Percentiles rank a stretch among this genome's conserved stretches.
phyloP scores from a whole-genome alignment of 495 filamentous ascomycete genomes.

The Talaromyces thailandensis region DNA sequence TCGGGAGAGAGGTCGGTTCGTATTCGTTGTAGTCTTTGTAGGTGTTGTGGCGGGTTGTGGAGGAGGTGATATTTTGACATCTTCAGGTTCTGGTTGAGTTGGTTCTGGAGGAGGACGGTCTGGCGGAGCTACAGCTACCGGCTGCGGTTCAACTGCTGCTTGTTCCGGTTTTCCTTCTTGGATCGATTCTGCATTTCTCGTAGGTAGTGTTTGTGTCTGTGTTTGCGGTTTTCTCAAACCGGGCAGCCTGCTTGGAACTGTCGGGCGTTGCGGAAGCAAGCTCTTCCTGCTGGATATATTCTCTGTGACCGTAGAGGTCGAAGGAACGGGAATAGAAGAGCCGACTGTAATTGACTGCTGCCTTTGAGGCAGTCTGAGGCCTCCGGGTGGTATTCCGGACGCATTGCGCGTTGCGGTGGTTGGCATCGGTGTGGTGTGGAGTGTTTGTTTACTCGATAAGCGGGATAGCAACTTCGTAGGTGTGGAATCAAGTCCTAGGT shows the following conservation, averaged over 20 bases:
- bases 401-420: constrained; percentile 2
- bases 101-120: neutral
- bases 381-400: neutral
- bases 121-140: neutral
- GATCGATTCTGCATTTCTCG: neutral
- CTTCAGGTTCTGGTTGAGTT: neutral
- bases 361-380: neutral
- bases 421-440: neutral
- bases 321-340: neutral
- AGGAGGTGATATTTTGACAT: neutral
- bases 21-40: too few relatives aligned
- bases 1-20: neutral
- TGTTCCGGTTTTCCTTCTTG: neutral
- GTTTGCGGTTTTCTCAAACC: neutral
- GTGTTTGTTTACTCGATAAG: neutral
- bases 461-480: neutral
- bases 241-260: neutral
- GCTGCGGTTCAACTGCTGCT: neutral
- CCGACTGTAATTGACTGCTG: neutral
- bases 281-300: neutral
- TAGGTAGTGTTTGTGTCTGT: neutral
- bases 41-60: neutral
- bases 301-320: neutral
- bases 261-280: neutral
- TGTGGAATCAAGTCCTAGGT: neutral